A percentile compares a stretch with the other conserved stretches of the same genome.
Evolutionary conservation across 257 asterid genomes (phyloP).

Genomic region (Lithospermum erythrorhizon): DNA sequence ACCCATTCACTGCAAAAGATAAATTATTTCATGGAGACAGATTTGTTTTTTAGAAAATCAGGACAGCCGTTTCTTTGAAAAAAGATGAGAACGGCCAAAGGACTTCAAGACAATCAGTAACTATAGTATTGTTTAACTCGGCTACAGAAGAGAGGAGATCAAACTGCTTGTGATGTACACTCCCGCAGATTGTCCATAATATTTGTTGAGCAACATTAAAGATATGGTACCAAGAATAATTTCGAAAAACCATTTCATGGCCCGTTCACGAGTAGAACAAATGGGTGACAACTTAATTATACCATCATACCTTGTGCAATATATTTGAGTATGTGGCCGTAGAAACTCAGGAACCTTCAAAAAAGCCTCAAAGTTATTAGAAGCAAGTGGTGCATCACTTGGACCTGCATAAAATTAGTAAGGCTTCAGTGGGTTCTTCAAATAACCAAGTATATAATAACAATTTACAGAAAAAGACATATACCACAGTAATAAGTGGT

Average conservation of each 20-base stretch:
- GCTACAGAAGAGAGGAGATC: neutral
- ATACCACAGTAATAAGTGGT: conserved; percentile 91
- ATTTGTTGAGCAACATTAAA: neutral
- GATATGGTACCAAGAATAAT: neutral
- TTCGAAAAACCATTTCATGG: no score
- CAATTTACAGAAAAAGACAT: conserved; percentile 9
- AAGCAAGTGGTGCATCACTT: conserved; percentile 86
- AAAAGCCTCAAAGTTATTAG: conserved; percentile 88
- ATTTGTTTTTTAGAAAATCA: neutral
- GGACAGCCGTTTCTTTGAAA: neutral
- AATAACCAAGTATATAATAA: neutral
- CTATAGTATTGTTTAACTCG: neutral
- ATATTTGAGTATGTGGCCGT: conserved; percentile 90
- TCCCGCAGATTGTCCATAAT: neutral
- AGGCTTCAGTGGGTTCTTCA: conserved; percentile 4
- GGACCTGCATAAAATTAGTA: conserved; percentile 57
- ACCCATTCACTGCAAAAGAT: conserved; percentile 85
- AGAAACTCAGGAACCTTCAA: conserved; percentile 90
- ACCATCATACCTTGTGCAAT: conserved; percentile 72
- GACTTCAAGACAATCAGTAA: neutral
- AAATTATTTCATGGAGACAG: neutral
- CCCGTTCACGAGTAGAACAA: no score
- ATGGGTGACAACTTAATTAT: neutral
- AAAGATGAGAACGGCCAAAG: neutral
- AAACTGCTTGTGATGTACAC: neutral